Conservation (phyloP, 2,329 filamentous ascomycete genomes). For the Sporothrix brunneoviolacea region DNA sequence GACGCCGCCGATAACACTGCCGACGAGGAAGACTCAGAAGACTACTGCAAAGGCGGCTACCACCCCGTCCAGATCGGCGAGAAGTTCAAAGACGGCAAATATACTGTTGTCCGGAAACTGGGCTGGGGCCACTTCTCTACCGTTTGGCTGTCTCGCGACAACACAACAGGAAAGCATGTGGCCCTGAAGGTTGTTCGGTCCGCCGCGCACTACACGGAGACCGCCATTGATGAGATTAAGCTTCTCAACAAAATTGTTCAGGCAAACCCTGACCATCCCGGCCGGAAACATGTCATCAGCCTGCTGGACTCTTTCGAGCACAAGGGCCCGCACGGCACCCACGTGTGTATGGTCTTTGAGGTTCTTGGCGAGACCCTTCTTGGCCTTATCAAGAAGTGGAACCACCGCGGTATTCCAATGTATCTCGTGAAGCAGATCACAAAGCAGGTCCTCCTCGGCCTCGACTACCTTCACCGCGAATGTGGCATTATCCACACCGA, state of each 20-base stretch:
- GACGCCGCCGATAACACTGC: conserved; percentile 86
- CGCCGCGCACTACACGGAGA: conserved; percentile 97
- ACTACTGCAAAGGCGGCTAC: conserved; percentile 99
- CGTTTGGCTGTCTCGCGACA: conserved; percentile 79
- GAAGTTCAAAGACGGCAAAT: conserved; percentile 95
- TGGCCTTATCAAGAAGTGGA: conserved; percentile 96
- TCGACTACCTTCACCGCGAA: conserved; percentile 95
- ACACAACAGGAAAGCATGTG: conserved; percentile 84
- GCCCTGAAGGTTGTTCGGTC: conserved; percentile 97
- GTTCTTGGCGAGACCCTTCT: conserved; percentile 92
- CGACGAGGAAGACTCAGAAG: conserved; percentile 97
- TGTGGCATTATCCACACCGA: conserved; percentile 99
- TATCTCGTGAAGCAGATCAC: conserved; percentile 96
- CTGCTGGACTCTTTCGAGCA: conserved; percentile 96
- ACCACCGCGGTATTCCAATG: conserved; percentile 95
- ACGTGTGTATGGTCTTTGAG: conserved; percentile 99
- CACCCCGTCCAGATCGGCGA: conserved; percentile 93
- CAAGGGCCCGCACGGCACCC: conserved; percentile 90
- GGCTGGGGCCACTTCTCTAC: conserved; percentile 99
- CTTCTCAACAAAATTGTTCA: conserved; percentile 93
- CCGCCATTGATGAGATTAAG: conserved; percentile 98
- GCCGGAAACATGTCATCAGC: conserved; percentile 91
- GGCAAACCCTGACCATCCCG: conserved; percentile 89
- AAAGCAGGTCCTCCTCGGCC: conserved; percentile 89
- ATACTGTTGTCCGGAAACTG: conserved; percentile 91